Evolutionary conservation across 2,329 filamentous ascomycete genomes (phyloP).

Genomic region (Cladosporium sp.): DNA sequence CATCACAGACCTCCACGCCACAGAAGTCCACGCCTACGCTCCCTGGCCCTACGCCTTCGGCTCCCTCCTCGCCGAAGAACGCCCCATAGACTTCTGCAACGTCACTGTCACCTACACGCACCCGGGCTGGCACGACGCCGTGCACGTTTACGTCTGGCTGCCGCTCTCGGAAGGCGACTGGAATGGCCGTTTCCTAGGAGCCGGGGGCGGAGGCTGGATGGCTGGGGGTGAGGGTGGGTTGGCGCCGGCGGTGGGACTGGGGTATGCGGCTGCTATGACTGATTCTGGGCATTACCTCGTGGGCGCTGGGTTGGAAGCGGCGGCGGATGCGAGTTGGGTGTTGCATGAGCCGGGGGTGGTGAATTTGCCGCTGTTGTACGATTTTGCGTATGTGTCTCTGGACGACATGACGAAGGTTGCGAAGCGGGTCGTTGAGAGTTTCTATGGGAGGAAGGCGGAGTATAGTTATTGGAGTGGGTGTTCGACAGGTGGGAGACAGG

Average conservation of each 20-base stretch:
- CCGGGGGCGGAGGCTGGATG: constrained; percentile 46
- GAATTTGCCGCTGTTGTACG: constrained; percentile 49
- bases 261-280: constrained; percentile 44
- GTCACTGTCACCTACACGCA: constrained; percentile 44
- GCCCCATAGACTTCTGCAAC: constrained; percentile 38
- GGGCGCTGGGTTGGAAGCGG: constrained; percentile 9
- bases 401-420: constrained; percentile 35
- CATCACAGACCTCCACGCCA: neutral
- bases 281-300: constrained; percentile 48
- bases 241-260: constrained; percentile 42
- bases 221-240: constrained; percentile 42
- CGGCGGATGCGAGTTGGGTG: constrained; percentile 23
- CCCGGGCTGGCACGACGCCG: constrained; percentile 38
- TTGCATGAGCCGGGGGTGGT: constrained; percentile 47
- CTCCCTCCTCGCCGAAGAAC: neutral
- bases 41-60: constrained; percentile 10
- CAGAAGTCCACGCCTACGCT: neutral
- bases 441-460: constrained; percentile 42
- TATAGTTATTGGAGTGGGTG: constrained; percentile 54
- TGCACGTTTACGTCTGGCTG: constrained; percentile 40
- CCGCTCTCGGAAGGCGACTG: constrained; percentile 28
- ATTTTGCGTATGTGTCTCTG: constrained; percentile 47
- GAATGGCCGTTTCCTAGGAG: constrained; percentile 38
- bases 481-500: constrained; percentile 52
- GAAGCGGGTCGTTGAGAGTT: constrained; percentile 38